Base-by-base conservation (phyloP, 2,329 filamentous ascomycete species). In the Exserohilum rostratum region DNA sequence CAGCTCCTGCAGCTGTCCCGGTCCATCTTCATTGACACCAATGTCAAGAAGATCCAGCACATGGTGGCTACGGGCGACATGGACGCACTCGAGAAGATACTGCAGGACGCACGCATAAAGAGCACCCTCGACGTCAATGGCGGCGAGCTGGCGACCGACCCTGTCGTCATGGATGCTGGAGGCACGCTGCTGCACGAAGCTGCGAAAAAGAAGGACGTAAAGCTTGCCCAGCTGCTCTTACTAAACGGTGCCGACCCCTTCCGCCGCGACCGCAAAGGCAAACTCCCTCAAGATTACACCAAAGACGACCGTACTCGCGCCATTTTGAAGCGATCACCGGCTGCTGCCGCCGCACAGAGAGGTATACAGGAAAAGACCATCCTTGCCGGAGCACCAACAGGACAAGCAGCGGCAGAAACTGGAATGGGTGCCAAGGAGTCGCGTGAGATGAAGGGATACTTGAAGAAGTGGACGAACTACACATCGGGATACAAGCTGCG, bases 401-500 rank as follows among this genome's bases (percentile, higher is more conserved):
- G 85, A 22, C 80, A 87, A 13, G 80, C 83, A 9, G 84, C 90
- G 61, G 80, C 85, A 1, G 85, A 87, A 33, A 75, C 75, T 44
- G 79, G 81, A 13, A 76, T 85, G 54, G 90, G 89, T 22, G 89
- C 90, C 13, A 92, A 93, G 63, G 95, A 99, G 70, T 90, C 90
- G 15, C 85, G 93, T 43, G 93, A 98, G 77, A 98, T 99, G 90
- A 97, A 96, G 79, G 95, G 95, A 6, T 99, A 98, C 74, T 81
- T 99, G 52, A 98, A 97, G 79, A 99, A 99, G 76, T 99, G 95
- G 95, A 99, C 95, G 43, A 99, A 99, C 74, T 99, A 99, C 74
- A 93, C 93, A 18, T 93, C 90, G 71, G 95, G 95, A 7, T 99
- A 97, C 79, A 96, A 99, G 78, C 77, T 99, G 60, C 85, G 95